phyloP scores from a whole-genome alignment of 805 yeast genomes.

The Tetrapisispora phaffii region DNA sequence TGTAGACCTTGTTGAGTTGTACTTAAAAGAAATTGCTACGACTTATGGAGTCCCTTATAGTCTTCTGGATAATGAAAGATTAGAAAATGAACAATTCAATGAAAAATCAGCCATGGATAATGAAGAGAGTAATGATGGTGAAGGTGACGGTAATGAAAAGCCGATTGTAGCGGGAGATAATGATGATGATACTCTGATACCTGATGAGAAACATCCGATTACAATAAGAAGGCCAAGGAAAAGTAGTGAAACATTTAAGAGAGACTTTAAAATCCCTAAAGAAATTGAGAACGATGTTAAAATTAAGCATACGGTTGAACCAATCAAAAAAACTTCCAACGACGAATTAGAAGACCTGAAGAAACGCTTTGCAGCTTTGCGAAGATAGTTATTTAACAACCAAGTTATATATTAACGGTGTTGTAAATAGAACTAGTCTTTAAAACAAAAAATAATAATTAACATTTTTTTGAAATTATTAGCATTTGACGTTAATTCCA shows the following conservation, averaged over 20 bases:
- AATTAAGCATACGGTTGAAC: conserved; percentile 10
- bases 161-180: conserved; percentile 33
- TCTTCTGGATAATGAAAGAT: conserved; percentile 31
- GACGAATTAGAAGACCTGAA: conserved; percentile 55
- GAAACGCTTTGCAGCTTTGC: conserved; percentile 71
- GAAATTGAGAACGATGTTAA: conserved; percentile 33
- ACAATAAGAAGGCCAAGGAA: conserved; percentile 35
- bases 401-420: not conserved
- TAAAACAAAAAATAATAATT: too few species aligned
- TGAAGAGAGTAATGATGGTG: conserved; percentile 17
- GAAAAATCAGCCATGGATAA: conserved; percentile 10
- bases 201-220: conserved; percentile 32
- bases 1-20: conserved; percentile 53
- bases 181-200: conserved; percentile 18
- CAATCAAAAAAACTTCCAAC: conserved; percentile 10
- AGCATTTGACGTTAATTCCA: too few species aligned
- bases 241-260: conserved; percentile 33
- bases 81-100: conserved; percentile 20
- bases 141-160: conserved; percentile 29
- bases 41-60: conserved; percentile 72
- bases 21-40: conserved; percentile 68
- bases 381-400: conserved; percentile 26
- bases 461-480: too few species aligned
- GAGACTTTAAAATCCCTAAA: conserved; percentile 33
- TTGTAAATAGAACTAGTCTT: not conserved